Base-by-base conservation (phyloP, 495 filamentous ascomycete genomes). In the Astrothelium subdiscretum region DNA sequence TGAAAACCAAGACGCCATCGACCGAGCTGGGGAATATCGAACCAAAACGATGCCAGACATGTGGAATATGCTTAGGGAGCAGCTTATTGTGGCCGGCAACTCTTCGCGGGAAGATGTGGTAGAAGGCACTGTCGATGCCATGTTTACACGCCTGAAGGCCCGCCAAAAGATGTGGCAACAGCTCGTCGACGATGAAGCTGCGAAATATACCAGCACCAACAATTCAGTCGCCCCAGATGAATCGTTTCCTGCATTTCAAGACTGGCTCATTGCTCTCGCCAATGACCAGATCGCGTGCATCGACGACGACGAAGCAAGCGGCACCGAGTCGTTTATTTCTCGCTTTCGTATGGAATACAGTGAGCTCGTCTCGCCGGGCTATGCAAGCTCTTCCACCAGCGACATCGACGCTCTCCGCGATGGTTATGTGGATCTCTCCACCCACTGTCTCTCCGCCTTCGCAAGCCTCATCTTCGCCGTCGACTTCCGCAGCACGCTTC, bases 221-320 rank as follows among this genome's bases (percentile, higher is more conserved):
- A 57, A 66, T 15, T 32, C 32, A 3, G 80, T 81, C 29, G 78
- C 76, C 48, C 73, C 76, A 10, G 79, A 85, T 12, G 95, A 97
- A 63, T 88, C 89, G 4, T 81, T 95, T 58, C 87, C 89, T 68
- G 73, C 84, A 10, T 74, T 96, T 32, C 90, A 96, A 75, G 91
- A 96, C 73, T 97, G 91, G 88, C 83, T 97, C 48, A 82, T 97
- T 26, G 91, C 92, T n/a, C 88, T 95, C 58, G 94, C 94, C 63
- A 99, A 97, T 74, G 94, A 99, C 74, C 94, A 99, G 71, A 97
- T 99, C 67, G 89, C 89, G 60, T 95, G 90, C 74, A 97, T 97
- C 70, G 92, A 96, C 71, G 94, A 97, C 71, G 79, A 83, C 62
- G 83, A 82, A 61, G 85, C 85, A 62, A 86, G 88, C 58, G 83